Evolutionary conservation across 2,329 filamentous ascomycete species (phyloP).

Genomic region (Penicillium fuscoglaucum): DNA sequence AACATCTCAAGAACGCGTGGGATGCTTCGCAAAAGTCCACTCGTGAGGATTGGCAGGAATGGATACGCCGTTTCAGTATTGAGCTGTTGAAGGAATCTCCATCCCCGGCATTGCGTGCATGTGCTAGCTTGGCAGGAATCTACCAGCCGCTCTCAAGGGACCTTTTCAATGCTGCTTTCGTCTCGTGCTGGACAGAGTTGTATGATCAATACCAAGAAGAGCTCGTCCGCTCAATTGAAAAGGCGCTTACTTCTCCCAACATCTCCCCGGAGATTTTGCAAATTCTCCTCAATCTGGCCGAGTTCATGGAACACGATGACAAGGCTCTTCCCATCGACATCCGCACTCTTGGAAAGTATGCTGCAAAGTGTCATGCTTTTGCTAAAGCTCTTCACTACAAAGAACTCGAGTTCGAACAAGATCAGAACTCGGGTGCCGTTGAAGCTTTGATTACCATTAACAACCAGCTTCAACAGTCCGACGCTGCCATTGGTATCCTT

Average conservation of each 20-base stretch:
- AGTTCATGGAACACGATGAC: slow-evolving; percentile 99
- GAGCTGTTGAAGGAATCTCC: slow-evolving; percentile 93
- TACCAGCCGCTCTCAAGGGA: slow-evolving; percentile 90
- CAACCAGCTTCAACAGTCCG: slow-evolving; percentile 97
- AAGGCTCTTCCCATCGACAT: slow-evolving; percentile 98
- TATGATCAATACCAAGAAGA: slow-evolving; percentile 98
- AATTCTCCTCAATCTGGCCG: slow-evolving; percentile 88
- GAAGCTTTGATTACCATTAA: slow-evolving; percentile 99
- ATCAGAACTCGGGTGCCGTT: slow-evolving; percentile 92
- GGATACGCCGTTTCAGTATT: slow-evolving; percentile 94
- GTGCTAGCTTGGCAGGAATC: slow-evolving; percentile 84
- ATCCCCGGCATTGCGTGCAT: slow-evolving; percentile 90
- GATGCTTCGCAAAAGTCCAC: slow-evolving; percentile 96
- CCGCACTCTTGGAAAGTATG: slow-evolving; percentile 87
- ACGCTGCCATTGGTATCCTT: slow-evolving; percentile 96
- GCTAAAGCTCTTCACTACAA: slow-evolving; percentile 99
- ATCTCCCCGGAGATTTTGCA: slow-evolving; percentile 95
- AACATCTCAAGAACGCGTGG: slow-evolving; percentile 96
- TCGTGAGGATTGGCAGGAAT: slow-evolving; percentile 98
- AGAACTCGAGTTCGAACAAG: slow-evolving; percentile 95
- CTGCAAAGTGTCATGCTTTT: slow-evolving; percentile 94
- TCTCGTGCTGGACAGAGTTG: slow-evolving; percentile 97
- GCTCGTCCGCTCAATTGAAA: slow-evolving; percentile 91
- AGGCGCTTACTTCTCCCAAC: slow-evolving; percentile 89
- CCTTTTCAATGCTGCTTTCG: slow-evolving; percentile 97